A percentile compares a stretch with the other conserved stretches of the same genome.
Evolutionary conservation across 2,329 filamentous ascomycete genomes (phyloP).

Genomic region (Diplodia mutila): DNA sequence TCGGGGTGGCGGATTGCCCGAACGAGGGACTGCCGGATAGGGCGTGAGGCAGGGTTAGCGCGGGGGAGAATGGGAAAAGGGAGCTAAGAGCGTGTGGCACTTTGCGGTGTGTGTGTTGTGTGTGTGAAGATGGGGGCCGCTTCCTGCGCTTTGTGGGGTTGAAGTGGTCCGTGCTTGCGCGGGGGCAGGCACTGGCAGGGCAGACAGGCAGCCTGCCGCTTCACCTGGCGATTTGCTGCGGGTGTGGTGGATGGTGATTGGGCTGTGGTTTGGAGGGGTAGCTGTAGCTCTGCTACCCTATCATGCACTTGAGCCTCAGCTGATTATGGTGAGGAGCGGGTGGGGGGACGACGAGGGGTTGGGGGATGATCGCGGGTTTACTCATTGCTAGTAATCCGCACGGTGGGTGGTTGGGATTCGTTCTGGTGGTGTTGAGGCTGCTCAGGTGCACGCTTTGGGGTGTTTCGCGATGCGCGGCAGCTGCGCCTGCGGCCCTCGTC

Average conservation of each 20-base stretch:
- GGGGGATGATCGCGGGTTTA: background rate
- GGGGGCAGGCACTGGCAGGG: too few species aligned
- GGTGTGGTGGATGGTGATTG: background rate
- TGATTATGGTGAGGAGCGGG: background rate
- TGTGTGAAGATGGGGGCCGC: conserved; percentile 1
- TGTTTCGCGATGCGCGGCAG: background rate
- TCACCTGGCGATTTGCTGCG: background rate
- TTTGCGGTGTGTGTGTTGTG: conserved; percentile 22
- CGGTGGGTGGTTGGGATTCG: background rate
- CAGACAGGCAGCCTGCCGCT: background rate
- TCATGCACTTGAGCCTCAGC: background rate
- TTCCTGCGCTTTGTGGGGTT: background rate
- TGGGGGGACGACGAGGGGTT: background rate
- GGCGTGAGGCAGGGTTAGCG: background rate
- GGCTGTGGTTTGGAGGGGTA: background rate
- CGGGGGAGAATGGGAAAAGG: background rate
- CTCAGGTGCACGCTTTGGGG: conserved; percentile 17
- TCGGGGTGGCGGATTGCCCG: conserved; percentile 3
- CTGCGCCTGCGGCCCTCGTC: background rate
- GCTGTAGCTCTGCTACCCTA: background rate
- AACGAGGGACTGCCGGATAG: background rate
- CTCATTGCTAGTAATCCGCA: background rate
- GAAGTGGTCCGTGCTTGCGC: background rate
- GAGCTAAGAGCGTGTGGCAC: conserved; percentile 5
- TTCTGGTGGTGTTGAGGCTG: conserved; percentile 17